Evolutionary conservation across 2,329 filamentous ascomycete species (phyloP).

Genomic region (Seiridium cupressi): DNA sequence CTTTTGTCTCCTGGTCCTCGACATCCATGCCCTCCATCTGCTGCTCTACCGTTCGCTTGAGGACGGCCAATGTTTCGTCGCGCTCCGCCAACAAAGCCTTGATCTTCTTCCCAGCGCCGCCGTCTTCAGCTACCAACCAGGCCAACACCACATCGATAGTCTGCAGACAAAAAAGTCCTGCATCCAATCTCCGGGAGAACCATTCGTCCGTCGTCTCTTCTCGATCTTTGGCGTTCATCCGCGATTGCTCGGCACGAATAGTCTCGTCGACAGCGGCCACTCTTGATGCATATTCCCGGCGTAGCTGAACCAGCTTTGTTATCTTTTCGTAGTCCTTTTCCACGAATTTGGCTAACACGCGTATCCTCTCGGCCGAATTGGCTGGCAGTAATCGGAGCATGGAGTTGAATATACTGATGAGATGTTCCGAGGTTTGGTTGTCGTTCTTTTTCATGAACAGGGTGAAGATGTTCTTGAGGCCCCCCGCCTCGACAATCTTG

Average conservation of each 20-base stretch:
- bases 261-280: constrained; percentile 61
- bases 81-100: constrained; percentile 62
- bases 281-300: constrained; percentile 66
- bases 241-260: constrained; percentile 56
- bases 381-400: constrained; percentile 78
- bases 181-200: constrained; percentile 74
- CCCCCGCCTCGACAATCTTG: constrained; percentile 76
- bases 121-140: constrained; percentile 90
- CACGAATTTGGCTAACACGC: constrained; percentile 88
- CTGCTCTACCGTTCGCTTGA: constrained; percentile 67
- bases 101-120: constrained; percentile 67
- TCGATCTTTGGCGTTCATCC: constrained; percentile 54
- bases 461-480: constrained; percentile 81
- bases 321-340: constrained; percentile 93
- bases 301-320: constrained; percentile 65
- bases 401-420: constrained; percentile 81
- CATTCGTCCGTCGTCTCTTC: constrained; percentile 67
- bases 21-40: constrained; percentile 47
- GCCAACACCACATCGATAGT: constrained; percentile 81
- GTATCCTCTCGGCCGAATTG: constrained; percentile 74
- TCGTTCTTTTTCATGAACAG: constrained; percentile 82
- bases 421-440: constrained; percentile 67
- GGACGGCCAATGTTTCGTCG: constrained; percentile 61
- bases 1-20: constrained; percentile 57
- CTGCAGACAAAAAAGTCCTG: constrained; percentile 80